Evolutionary conservation across 2,329 filamentous ascomycete species (phyloP), one percentile per base, ranked within the genome.

Genomic region (Stagonosporopsis chrysanthemi): DNA sequence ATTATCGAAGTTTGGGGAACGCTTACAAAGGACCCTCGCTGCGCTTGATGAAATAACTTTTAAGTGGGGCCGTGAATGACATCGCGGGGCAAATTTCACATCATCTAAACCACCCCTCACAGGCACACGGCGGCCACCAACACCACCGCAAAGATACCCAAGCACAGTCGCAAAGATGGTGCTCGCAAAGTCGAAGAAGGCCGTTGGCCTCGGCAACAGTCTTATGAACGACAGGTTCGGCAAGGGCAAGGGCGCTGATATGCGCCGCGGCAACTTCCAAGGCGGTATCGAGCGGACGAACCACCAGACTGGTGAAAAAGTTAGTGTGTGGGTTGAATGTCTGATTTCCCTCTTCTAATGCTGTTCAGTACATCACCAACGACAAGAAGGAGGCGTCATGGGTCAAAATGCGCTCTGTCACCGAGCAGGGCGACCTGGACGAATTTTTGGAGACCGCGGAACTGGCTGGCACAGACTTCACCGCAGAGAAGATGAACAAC

Each of bases 401-500:
- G 92, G 92, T 98, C 74, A 99, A 98, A 83, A 98, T 99, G 95
- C 92, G 94, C 81, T 97, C 92, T 76, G 91, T 99, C 67, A 99
- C 95, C 5, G 92, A 99, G 82, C 95, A 99, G 79, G 93, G 90
- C 66, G 93, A 93, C 41, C 87, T 99, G 61, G 95, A 99, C 77
- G 95, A 99, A 78, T 99, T 99, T 77, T 82, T 99, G 63, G 91
- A 90, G 55, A 99, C 95, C 1, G 96, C 95, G 62, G 93, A 98
- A 80, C 82, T 99, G 67, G 95, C 95, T n/a, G 94, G 92, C 64
- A 99, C 95, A 65, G 95, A 99, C 76, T 99, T 99, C 78, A 98
- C 94, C 1, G 96, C 95, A 26, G 93, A 98, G 82, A 98, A 98
- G 84, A 90, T 96, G 86, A 98, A 94, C 80, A 98, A 96, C 74